Evolutionary conservation across 208 protist species (phyloP).

Genomic region (Trypanosoma melophagium): DNA sequence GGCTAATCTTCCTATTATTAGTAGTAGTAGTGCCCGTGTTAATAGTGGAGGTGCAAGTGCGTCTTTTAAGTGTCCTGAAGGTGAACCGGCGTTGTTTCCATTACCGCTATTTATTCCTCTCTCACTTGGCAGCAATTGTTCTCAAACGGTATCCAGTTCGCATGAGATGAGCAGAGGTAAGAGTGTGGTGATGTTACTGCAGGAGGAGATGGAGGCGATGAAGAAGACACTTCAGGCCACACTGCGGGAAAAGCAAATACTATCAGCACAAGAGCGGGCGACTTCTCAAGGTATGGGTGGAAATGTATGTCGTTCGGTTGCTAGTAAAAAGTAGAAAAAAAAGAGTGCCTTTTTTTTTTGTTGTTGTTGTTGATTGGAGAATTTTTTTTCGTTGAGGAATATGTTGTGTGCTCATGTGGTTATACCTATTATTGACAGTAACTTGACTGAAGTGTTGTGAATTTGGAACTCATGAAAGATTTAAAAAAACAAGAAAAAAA

Average conservation of each 20-base stretch:
- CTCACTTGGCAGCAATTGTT: not conserved
- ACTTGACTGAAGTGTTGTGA: too few relatives aligned
- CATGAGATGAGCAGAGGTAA: not conserved
- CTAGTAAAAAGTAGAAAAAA: too few relatives aligned
- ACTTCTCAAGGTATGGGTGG: not conserved
- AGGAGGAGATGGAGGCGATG: constrained; percentile 38
- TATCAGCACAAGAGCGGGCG: constrained; percentile 15
- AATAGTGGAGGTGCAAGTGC: not conserved
- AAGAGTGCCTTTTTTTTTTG: too few relatives aligned
- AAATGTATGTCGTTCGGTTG: not conserved
- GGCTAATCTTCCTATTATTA: not conserved
- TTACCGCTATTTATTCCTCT: constrained; percentile 16
- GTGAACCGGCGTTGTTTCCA: not conserved
- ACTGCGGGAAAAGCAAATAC: constrained; percentile 41
- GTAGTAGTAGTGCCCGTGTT: not conserved
- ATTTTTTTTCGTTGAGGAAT: not conserved
- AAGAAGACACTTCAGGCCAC: constrained; percentile 39
- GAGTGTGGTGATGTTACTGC: constrained; percentile 11
- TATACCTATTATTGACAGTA: constrained; percentile 4
- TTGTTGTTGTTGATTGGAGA: too few relatives aligned
- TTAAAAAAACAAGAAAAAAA: not conserved
- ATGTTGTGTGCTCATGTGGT: not conserved
- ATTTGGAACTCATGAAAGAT: not conserved
- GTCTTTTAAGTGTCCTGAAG: not conserved
- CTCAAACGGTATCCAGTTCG: too few relatives aligned